Percentiles rank a stretch among this genome's conserved stretches.
Evolutionary conservation across 2,329 filamentous ascomycete species (phyloP).

Genomic region (Exophiala phaeomuriformis): DNA sequence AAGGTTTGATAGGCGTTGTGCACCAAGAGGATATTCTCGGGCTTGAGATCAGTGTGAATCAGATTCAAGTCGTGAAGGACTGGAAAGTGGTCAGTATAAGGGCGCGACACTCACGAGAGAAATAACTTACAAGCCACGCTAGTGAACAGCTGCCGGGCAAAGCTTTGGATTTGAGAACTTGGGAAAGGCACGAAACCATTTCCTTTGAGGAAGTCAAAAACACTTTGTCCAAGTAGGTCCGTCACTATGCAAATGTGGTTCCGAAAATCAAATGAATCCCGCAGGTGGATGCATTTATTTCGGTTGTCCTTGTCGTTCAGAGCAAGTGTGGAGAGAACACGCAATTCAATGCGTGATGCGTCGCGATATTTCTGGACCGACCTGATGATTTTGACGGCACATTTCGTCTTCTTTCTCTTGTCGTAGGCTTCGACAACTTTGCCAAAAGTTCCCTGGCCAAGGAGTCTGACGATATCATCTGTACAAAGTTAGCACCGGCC

Average conservation of each 20-base stretch:
- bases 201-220: constrained; percentile 95
- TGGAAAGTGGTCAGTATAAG: constrained; percentile 37
- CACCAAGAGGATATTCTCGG: constrained; percentile 61
- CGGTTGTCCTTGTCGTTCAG: constrained; percentile 87
- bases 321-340: constrained; percentile 83
- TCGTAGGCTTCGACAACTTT: constrained; percentile 95
- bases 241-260: constrained; percentile 90
- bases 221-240: constrained; percentile 78
- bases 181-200: constrained; percentile 95
- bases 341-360: constrained; percentile 86
- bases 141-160: constrained; percentile 92
- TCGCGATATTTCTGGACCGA: constrained; percentile 98
- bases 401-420: constrained; percentile 65
- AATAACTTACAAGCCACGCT: constrained; percentile 81
- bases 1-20: constrained; percentile 61
- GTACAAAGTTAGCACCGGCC: constrained; percentile 9
- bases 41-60: constrained; percentile 68
- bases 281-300: constrained; percentile 92
- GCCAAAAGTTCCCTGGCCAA: constrained; percentile 95
- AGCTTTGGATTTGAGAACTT: constrained; percentile 95
- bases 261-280: constrained; percentile 94
- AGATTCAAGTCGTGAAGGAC: constrained; percentile 94
- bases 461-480: constrained; percentile 83
- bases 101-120: constrained; percentile 2
- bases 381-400: constrained; percentile 95